Conservation (phyloP, 2,329 filamentous ascomycete species). For the Fusarium neocosmosporiellum region DNA sequence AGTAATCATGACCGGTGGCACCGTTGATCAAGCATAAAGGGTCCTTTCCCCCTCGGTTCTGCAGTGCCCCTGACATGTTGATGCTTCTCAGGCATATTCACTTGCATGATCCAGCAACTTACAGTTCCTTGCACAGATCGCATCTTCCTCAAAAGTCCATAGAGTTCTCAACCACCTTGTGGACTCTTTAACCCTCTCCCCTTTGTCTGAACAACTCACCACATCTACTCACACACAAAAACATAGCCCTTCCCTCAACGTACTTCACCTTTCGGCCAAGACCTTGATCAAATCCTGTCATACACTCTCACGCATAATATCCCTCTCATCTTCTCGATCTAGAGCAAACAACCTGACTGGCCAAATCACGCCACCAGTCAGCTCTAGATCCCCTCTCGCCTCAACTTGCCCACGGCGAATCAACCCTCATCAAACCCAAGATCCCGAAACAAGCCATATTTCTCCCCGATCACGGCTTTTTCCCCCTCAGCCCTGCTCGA, state of each 20-base stretch:
- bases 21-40: conserved; percentile 27
- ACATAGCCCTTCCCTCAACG: not conserved
- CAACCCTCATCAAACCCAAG: not conserved
- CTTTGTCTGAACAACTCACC: not conserved
- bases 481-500: conserved; percentile 4
- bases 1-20: conserved; percentile 7
- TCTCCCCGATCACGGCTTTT: not conserved
- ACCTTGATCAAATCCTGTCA: not conserved
- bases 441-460: not conserved
- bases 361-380: conserved; percentile 1
- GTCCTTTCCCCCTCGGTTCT: not conserved
- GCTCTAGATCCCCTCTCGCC: not conserved
- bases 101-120: not conserved
- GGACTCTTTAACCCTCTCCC: not conserved
- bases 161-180: not conserved
- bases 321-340: not conserved
- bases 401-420: not conserved
- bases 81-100: not conserved
- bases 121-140: not conserved
- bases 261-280: not conserved
- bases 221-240: not conserved
- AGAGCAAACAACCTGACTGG: not conserved
- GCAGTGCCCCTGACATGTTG: not conserved
- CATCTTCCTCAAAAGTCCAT: not conserved
- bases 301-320: not conserved